phyloP scores from a whole-genome alignment of 2,329 filamentous ascomycete genomes.

The Aspergillus phoenicis region DNA sequence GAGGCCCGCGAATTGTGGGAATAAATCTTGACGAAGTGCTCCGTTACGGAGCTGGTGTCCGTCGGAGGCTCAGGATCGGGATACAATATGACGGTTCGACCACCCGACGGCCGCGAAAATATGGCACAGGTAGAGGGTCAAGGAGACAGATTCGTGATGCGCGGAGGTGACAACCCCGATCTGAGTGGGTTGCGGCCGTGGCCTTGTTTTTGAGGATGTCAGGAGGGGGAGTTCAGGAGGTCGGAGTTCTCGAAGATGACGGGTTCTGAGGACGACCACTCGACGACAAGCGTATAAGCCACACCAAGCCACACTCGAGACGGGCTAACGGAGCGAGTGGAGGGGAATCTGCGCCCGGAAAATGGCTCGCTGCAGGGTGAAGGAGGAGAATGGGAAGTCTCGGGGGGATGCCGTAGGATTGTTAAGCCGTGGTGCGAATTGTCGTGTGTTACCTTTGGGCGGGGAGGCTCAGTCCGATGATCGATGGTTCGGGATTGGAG shows the following conservation, averaged over 20 bases:
- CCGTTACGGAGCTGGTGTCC: constrained; percentile 42
- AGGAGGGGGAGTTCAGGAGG: constrained; percentile 16
- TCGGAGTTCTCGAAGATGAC: constrained; percentile 10
- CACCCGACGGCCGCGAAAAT: constrained; percentile 31
- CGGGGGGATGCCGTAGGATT: constrained; percentile 5
- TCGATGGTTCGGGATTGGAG: constrained; percentile 18
- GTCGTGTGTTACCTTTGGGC: constrained; percentile 20
- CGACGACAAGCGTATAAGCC: constrained; percentile 14
- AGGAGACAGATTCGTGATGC: constrained; percentile 5
- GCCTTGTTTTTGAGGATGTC: constrained; percentile 10
- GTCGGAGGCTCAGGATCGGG: constrained; percentile 25
- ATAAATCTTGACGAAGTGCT: constrained; percentile 55
- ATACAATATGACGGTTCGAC: constrained; percentile 39
- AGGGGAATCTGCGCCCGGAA: constrained; percentile 4
- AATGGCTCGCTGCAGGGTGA: neutral
- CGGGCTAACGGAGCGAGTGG: constrained; percentile 11
- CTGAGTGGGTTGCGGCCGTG: constrained; percentile 4
- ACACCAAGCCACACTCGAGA: constrained; percentile 13
- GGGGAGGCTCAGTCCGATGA: constrained; percentile 24
- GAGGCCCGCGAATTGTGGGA: constrained; percentile 60
- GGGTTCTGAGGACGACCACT: constrained; percentile 5
- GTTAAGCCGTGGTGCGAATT: constrained; percentile 26
- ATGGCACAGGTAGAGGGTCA: neutral
- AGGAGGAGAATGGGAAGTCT: neutral
- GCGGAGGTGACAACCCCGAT: constrained; percentile 7